Evolutionary conservation across 148 eudicot genomes (phyloP).

Genomic region (Rhododendron ovatum): DNA sequence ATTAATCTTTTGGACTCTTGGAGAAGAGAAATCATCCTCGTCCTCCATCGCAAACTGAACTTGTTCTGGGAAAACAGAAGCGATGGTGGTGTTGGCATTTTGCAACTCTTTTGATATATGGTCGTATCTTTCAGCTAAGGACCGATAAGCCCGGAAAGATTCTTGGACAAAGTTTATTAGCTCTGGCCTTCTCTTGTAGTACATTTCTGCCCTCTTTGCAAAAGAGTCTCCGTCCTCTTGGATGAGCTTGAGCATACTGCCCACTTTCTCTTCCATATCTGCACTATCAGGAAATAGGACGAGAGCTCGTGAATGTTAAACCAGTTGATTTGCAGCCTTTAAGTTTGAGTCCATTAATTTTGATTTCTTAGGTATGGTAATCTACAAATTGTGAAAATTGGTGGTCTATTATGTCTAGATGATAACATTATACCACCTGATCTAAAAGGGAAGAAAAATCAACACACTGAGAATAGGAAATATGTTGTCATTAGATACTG

Average conservation of each 20-base stretch:
- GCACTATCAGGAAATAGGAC: constrained; percentile 16
- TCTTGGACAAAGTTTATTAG: constrained; percentile 72
- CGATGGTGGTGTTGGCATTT: constrained; percentile 85
- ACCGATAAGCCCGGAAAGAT: constrained; percentile 56
- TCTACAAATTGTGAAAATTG: no score
- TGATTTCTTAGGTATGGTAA: no score
- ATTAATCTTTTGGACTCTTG: constrained; percentile 20
- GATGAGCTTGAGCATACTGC: constrained; percentile 57
- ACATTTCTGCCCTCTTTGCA: constrained; percentile 94
- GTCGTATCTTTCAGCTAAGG: constrained; percentile 87
- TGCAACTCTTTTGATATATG: constrained; percentile 75
- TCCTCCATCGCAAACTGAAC: constrained; percentile 60
- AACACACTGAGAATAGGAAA: no score
- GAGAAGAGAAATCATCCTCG: constrained; percentile 51
- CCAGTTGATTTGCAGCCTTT: not conserved
- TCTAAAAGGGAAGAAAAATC: no score
- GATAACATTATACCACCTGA: no score
- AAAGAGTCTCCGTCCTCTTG: constrained; percentile 89
- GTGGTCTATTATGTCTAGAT: no score
- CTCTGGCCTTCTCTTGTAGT: constrained; percentile 85
- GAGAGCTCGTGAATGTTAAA: not conserved
- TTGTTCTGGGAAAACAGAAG: constrained; percentile 80
- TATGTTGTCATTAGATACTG: no score
- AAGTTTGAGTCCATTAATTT: not conserved
- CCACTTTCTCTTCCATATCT: constrained; percentile 92